Evolutionary conservation across 2,329 filamentous ascomycete species (phyloP), one percentile per base, ranked within the genome.

Genomic region (Nemania abortiva): DNA sequence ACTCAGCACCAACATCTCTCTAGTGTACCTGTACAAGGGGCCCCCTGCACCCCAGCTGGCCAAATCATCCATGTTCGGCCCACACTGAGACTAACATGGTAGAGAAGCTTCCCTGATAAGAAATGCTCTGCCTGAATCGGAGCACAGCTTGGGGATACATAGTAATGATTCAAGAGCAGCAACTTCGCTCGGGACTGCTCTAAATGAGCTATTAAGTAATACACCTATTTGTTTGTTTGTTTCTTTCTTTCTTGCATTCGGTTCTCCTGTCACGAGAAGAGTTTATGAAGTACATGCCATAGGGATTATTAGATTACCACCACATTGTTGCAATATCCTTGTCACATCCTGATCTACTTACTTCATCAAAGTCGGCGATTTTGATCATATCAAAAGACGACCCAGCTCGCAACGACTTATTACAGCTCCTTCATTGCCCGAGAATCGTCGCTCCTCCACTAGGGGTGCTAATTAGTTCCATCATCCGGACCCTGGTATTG

Each of bases 381-480:
- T 42, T 57, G 39, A 53, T 37, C 52, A 56, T 50, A 61, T 53
- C 50, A 29, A 62, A 63, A 37, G 58, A 50, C 11, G 58, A 57
- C 24, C n/a, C 47, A 55, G 29, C 31, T 52, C 37, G 39, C 42
- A 50, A 59, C 59, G n/a, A 50, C 54, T 56, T 54, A 64, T 52
- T 61, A 60, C 42, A 22, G 20, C 61, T 57, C 52, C 57, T 54
- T 61, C 67, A 72, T 72, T 71, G 72, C 69, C 68, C 54, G 63
- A 68, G 61, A 68, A 72, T 47, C 67, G 65, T 63, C 49, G 58
- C 65, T 70, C 61, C 65, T 66, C 49, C 20, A 53, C 53, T 63
- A 10, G 77, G 24, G 78, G 76, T 76, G 76, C 57, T 76, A 77
- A 75, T 75, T 79, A 78, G 77, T 76, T 78, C 78, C 78, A 72